phyloP scores from a whole-genome alignment of 164 flowering plant genomes.

The Malania oleifera region DNA sequence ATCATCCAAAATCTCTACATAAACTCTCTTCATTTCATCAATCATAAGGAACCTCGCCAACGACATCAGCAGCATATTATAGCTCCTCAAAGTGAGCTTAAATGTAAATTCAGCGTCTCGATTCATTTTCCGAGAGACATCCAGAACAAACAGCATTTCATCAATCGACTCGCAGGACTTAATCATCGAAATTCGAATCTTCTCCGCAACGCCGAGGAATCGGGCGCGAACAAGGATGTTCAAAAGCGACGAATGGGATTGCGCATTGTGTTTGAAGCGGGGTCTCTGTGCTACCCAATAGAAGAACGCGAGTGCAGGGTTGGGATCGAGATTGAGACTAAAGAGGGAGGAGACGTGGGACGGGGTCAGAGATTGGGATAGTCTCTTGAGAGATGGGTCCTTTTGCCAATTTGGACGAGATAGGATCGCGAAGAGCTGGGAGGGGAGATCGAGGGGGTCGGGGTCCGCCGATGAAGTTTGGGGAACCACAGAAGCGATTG shows the following conservation, averaged over 20 bases:
- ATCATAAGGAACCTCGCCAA: conserved; percentile 50
- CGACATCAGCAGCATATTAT: conserved; percentile 50
- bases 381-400: conserved; percentile 40
- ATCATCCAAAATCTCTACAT: conserved; percentile 43
- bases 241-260: conserved; percentile 38
- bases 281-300: conserved; percentile 40
- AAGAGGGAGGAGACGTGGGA: conserved; percentile 45
- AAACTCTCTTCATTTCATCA: conserved; percentile 55
- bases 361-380: conserved; percentile 45
- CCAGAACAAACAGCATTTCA: conserved; percentile 39
- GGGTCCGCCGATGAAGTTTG: conserved; percentile 11
- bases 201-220: conserved; percentile 34
- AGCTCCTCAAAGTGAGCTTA: conserved; percentile 44
- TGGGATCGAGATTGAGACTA: conserved; percentile 37
- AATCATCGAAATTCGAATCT: conserved; percentile 47
- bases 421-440: conserved; percentile 39
- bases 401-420: conserved; percentile 50
- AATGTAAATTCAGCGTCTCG: conserved; percentile 21
- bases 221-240: conserved; percentile 36
- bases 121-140: conserved; percentile 33
- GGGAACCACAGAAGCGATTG: conserved; percentile 17
- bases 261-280: conserved; percentile 44
- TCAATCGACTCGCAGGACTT: conserved; percentile 37
- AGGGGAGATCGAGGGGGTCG: conserved; percentile 15
- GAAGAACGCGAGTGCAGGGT: conserved; percentile 56